Percentiles rank a stretch among this genome's conserved stretches.
Evolutionary conservation across 1,284 basidiomycete genomes (phyloP).

Genomic region (Naganishia sp.): DNA sequence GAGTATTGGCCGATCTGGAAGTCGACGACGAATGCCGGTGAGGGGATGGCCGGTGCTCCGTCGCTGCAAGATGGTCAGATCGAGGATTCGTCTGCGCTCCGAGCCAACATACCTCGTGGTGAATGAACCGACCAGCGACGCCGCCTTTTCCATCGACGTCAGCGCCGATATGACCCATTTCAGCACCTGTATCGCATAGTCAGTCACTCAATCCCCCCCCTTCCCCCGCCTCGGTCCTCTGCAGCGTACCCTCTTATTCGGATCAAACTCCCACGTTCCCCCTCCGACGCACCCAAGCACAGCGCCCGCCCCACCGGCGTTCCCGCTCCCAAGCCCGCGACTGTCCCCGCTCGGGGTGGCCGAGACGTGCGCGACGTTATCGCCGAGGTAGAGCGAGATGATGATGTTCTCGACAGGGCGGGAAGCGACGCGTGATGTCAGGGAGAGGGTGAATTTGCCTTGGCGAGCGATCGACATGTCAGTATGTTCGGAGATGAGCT

Average conservation of each 20-base stretch:
- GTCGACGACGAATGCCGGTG: constrained; percentile 69
- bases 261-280: constrained; percentile 76
- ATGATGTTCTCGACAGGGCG: constrained; percentile 69
- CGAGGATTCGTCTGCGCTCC: not conserved
- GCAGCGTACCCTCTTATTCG: constrained; percentile 61
- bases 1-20: constrained; percentile 74
- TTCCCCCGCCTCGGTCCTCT: not conserved
- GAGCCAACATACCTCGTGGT: constrained; percentile 56
- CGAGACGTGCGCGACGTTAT: constrained; percentile 61
- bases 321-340: constrained; percentile 38
- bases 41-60: constrained; percentile 54
- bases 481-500: not conserved
- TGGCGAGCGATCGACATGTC: constrained; percentile 10
- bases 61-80: not conserved
- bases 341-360: constrained; percentile 51
- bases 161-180: constrained; percentile 75
- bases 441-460: constrained; percentile 71
- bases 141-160: constrained; percentile 65
- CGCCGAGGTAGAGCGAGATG: constrained; percentile 72
- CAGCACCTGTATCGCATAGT: constrained; percentile 58
- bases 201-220: not conserved
- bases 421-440: constrained; percentile 67
- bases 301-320: constrained; percentile 41
- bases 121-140: constrained; percentile 75
- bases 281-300: constrained; percentile 55